These are phyloP conservation scores for Colletotrichum tofieldiae DNA, from an alignment of 2,329 filamentous ascomycete species.

Conservation along the genomic window DNA sequence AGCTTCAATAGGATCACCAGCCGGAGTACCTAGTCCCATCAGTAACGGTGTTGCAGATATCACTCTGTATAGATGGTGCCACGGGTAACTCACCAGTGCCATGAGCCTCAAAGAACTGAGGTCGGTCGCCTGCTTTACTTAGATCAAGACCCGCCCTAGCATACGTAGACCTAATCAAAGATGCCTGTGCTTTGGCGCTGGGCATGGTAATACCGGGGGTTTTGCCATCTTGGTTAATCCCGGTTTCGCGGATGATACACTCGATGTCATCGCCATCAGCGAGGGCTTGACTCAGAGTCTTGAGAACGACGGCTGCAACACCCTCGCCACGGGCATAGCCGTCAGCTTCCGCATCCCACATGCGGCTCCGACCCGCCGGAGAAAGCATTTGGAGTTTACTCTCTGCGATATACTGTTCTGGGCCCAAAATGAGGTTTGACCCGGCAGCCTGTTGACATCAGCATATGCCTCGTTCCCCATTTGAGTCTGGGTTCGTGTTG, in stretches of 20 bases:
- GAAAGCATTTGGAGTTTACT: conserved; percentile 52
- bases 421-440: neutral
- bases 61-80: too few species aligned
- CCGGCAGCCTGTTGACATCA: too few species aligned
- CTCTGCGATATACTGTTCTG: neutral
- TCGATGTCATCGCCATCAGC: conserved; percentile 48
- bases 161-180: conserved; percentile 50
- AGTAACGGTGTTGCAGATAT: neutral
- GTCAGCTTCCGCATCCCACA: conserved; percentile 61
- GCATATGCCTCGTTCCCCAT: too few species aligned
- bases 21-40: conserved; percentile 53
- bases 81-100: conserved; percentile 29
- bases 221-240: conserved; percentile 46
- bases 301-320: conserved; percentile 62
- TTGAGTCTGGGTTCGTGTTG: conserved; percentile 46
- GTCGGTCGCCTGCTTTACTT: conserved; percentile 25
- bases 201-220: conserved; percentile 55
- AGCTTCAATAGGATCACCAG: conserved; percentile 54
- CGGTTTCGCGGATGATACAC: conserved; percentile 47
- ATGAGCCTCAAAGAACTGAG: conserved; percentile 51
- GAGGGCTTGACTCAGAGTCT: conserved; percentile 61
- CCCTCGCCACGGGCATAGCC: conserved; percentile 63
- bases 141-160: conserved; percentile 29
- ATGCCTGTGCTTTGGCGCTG: conserved; percentile 47
- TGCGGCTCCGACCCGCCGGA: conserved; percentile 52